Percentiles rank a stretch among this genome's conserved stretches.
These are phyloP conservation scores for Phaeolepiota aurea DNA, from an alignment of 768 basidiomycete species.

Conservation along the genomic window DNA sequence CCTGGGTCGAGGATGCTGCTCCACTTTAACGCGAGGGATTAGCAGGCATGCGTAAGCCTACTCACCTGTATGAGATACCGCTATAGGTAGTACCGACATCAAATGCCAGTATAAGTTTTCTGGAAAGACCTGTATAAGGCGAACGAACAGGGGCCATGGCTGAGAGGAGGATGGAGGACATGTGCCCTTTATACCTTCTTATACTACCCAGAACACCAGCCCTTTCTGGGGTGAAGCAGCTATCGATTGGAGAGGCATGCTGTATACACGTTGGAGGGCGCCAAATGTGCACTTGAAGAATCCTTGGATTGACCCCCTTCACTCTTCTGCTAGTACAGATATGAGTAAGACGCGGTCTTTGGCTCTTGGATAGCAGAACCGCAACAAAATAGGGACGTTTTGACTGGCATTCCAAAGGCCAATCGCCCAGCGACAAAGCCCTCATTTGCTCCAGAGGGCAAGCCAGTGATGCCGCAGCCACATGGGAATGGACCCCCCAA, in stretches of 20 bases:
- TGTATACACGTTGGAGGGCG: not conserved
- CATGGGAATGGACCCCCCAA: too few relatives aligned
- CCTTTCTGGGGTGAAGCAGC: not conserved
- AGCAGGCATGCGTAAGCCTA: constrained; percentile 2
- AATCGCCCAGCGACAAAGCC: too few relatives aligned
- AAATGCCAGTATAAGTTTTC: constrained; percentile 32
- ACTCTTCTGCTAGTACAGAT: too few relatives aligned
- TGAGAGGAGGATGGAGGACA: not conserved
- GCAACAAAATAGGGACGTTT: too few relatives aligned
- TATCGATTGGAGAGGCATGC: not conserved
- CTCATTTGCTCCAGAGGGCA: too few relatives aligned
- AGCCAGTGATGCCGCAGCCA: too few relatives aligned
- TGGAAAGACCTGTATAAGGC: constrained; percentile 10
- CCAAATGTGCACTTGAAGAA: too few relatives aligned
- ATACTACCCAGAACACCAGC: not conserved
- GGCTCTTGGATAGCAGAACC: too few relatives aligned
- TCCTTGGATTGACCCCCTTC: too few relatives aligned
- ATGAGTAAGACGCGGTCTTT: too few relatives aligned
- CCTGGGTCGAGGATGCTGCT: constrained; percentile 30
- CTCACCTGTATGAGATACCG: constrained; percentile 30
- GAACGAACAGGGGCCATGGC: constrained; percentile 5
- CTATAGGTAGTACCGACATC: constrained; percentile 36
- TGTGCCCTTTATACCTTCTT: not conserved
- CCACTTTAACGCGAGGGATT: constrained; percentile 1
- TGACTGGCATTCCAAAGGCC: too few relatives aligned